A percentile compares a stretch with the other conserved stretches of the same genome.
Evolutionary conservation across 1,139 yeast species (phyloP).

Genomic region (Spathaspora sp.): DNA sequence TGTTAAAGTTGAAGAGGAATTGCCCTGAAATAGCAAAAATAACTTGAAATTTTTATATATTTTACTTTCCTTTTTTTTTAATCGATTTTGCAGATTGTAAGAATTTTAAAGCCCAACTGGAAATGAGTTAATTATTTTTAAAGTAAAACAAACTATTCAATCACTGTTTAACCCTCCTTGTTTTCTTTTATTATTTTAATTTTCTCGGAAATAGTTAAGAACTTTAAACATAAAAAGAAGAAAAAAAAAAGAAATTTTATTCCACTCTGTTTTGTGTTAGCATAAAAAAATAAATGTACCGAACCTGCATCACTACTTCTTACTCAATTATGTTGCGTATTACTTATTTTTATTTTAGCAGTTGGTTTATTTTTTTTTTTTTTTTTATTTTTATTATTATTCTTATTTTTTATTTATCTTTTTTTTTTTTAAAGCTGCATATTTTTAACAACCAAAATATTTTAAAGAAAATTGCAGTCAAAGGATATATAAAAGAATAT

Average conservation of each 20-base stretch:
- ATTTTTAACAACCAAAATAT: neutral
- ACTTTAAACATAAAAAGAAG: neutral
- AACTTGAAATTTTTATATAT: neutral
- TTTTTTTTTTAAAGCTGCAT: slow-evolving; percentile 1
- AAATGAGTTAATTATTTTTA: neutral
- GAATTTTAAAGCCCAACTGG: neutral
- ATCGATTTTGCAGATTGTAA: neutral
- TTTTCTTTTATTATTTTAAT: neutral
- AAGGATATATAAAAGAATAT: slow-evolving; percentile 5
- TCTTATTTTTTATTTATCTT: neutral
- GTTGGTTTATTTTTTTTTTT: neutral
- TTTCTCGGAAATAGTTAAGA: neutral
- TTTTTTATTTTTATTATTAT: neutral
- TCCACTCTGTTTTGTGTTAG: neutral
- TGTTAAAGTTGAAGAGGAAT: neutral
- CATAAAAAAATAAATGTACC: neutral
- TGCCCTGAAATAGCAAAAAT: neutral
- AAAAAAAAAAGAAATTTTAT: neutral
- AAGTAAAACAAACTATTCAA: neutral
- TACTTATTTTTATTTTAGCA: neutral
- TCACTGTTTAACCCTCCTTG: neutral
- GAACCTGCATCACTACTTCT: slow-evolving; percentile 1
- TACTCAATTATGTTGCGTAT: neutral
- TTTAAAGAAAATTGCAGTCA: neutral
- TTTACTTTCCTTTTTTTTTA: neutral